Base-by-base conservation (phyloP, 1,139 yeast species). In the Taphrina flavorubra region DNA sequence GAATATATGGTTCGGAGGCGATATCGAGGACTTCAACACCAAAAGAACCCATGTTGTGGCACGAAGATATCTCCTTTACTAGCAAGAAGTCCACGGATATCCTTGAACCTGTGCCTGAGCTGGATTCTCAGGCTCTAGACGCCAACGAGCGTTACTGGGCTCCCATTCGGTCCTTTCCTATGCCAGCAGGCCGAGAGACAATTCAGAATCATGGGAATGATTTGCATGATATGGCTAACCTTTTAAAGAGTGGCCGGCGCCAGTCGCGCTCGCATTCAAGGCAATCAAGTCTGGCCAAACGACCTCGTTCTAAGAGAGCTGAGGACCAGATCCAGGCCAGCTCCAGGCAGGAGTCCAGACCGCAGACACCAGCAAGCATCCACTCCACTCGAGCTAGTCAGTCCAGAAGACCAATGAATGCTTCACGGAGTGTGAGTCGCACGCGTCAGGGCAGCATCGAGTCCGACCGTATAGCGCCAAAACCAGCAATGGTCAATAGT, bases 121-220 rank as follows among this genome's bases (percentile, higher is more conserved):
- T 16, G 13, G 61, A 63, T 6, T 13, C 31, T 13, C 37, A 55
- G 13, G 56, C 36, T 8, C 14, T 16, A 13, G 61, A 53, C 2
- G 61, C 56, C 34, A 37, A 47, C 10, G 59, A 63, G 13, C 20
- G 57, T 7, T 63, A 63, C 42, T 63, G 67, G 67, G 66, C 59
- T 5, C 66, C 66, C 7, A 55, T 62, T n/a, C 39, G 66, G 44
- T 55, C 57, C 13, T 62, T 40, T 16, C 66, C 66, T 14, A 42
- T 58, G 62, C 53, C 62, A 25, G 39, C 20, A 16, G 25, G 42
- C n/a, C 51, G 18, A 7, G 18, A 7, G 16, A 0, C n/a, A 13
- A 5, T 16, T 2, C 42, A 20, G 1, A 40, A 58, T 11, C 11
- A 18, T 3, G 40, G 20, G 11, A 58, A n/a, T 6, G 46, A 25